A percentile compares a stretch with the other conserved stretches of the same genome.
phyloP scores from a whole-genome alignment of 371 early-diverging fungal genomes.

The Circinella umbellata region DNA sequence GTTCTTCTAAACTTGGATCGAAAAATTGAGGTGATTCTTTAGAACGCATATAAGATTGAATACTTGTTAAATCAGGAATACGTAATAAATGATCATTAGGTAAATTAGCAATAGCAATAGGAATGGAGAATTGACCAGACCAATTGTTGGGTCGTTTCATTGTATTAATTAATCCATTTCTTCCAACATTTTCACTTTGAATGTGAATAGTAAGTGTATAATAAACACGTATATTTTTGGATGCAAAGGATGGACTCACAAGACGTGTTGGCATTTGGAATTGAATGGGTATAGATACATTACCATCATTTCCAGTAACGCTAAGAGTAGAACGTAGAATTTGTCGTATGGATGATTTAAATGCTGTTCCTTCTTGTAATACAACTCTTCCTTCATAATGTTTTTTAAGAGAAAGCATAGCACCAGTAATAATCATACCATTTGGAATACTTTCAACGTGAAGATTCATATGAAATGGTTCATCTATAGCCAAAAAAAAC shows the following conservation, averaged over 20 bases:
- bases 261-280: slow-evolving; percentile 50
- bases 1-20: slow-evolving; percentile 44
- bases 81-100: slow-evolving; percentile 44
- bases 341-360: slow-evolving; percentile 27
- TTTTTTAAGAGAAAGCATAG: slow-evolving; percentile 41
- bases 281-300: slow-evolving; percentile 13
- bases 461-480: slow-evolving; percentile 40
- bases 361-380: slow-evolving; percentile 47
- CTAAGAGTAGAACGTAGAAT: slow-evolving; percentile 32
- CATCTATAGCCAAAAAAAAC: slow-evolving; percentile 27
- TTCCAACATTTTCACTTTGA: slow-evolving; percentile 29
- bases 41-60: slow-evolving; percentile 31
- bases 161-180: slow-evolving; percentile 33
- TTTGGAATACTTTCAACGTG: slow-evolving; percentile 28
- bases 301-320: slow-evolving; percentile 22
- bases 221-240: slow-evolving; percentile 46
- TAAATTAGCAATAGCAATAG: slow-evolving; percentile 46
- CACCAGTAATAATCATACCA: slow-evolving; percentile 30
- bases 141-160: slow-evolving; percentile 10
- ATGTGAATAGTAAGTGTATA: slow-evolving; percentile 37
- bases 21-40: slow-evolving; percentile 46
- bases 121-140: slow-evolving; percentile 35
- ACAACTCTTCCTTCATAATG: slow-evolving; percentile 51
- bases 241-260: slow-evolving; percentile 50
- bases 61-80: slow-evolving; percentile 39